These are phyloP conservation scores for Orbilia blumenaviensis DNA, from an alignment of 2,329 filamentous ascomycete genomes.

Conservation along the genomic window DNA sequence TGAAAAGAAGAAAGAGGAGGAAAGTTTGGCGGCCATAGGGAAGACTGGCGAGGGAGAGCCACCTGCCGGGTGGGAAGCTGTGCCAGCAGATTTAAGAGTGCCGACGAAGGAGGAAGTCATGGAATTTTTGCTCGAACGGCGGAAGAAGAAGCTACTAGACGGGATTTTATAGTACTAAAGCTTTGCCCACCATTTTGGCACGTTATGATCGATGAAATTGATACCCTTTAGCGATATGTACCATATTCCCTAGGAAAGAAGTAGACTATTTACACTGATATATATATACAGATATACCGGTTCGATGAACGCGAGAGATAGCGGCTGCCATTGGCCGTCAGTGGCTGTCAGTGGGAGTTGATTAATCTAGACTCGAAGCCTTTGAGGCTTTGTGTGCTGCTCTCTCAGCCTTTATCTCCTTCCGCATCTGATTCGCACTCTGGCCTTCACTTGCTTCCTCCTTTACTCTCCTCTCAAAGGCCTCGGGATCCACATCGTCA, in stretches of 20 bases:
- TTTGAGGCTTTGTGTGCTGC: slow-evolving; percentile 28
- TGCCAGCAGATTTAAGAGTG: slow-evolving; percentile 85
- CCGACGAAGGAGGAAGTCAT: slow-evolving; percentile 93
- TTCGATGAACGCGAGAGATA: too few relatives aligned
- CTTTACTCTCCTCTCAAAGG: slow-evolving; percentile 66
- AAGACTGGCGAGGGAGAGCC: slow-evolving; percentile 67
- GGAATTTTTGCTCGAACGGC: slow-evolving; percentile 85
- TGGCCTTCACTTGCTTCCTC: slow-evolving; percentile 60
- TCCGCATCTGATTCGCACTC: slow-evolving; percentile 55
- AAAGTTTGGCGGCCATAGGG: slow-evolving; percentile 76
- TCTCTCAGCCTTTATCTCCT: slow-evolving; percentile 57
- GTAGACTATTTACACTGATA: not conserved
- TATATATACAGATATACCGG: too few relatives aligned
- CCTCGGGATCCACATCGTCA: slow-evolving; percentile 75
- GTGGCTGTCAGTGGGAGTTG: too few relatives aligned
- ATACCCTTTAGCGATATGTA: slow-evolving; percentile 52
- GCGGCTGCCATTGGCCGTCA: too few relatives aligned
- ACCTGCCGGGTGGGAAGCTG: slow-evolving; percentile 78
- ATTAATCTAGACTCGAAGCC: slow-evolving; percentile 17
- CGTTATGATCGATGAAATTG: slow-evolving; percentile 30
- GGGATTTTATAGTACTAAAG: slow-evolving; percentile 68
- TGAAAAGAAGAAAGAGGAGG: slow-evolving; percentile 82
- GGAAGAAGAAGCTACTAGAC: slow-evolving; percentile 82
- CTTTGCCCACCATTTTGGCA: not conserved
- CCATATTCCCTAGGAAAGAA: slow-evolving; percentile 17